Evolutionary conservation across 2,329 filamentous ascomycete species (phyloP).

Genomic region (Calonectria pseudoturangicola): DNA sequence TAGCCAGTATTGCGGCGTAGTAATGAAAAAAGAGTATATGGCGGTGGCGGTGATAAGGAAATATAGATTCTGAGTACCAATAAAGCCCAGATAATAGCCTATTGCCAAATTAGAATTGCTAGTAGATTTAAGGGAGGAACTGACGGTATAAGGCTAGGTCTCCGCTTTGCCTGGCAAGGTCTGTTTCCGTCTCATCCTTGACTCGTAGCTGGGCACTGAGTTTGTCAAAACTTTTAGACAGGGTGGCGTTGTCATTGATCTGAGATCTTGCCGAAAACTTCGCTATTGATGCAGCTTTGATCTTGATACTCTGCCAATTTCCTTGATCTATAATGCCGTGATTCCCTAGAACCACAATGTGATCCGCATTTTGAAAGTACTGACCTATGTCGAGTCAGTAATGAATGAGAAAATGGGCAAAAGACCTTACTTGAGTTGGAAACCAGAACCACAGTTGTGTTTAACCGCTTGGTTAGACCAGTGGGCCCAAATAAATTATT

Average conservation of each 20-base stretch:
- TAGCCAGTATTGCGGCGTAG: conserved; percentile 8
- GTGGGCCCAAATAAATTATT: neutral
- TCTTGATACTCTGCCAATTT: conserved; percentile 1
- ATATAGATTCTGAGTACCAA: neutral
- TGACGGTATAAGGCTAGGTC: neutral
- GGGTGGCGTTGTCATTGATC: neutral
- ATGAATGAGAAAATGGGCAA: too few relatives aligned
- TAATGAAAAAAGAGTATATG: neutral
- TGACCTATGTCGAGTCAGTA: neutral
- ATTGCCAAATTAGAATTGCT: neutral
- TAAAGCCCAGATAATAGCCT: neutral
- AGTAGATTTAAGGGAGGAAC: neutral
- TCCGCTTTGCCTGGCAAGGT: neutral
- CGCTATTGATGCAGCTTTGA: conserved; percentile 3
- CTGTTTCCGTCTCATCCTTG: conserved; percentile 6
- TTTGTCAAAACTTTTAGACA: neutral
- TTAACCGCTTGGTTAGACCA: neutral
- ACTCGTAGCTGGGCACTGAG: neutral
- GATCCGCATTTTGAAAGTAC: conserved; percentile 10
- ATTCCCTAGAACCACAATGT: neutral
- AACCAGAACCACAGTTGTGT: neutral
- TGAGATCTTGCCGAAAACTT: neutral
- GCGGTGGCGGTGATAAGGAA: neutral
- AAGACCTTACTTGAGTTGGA: neutral
- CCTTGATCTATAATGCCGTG: neutral